phyloP scores from a whole-genome alignment of 1,284 basidiomycete species.

The Tilletia horrida region DNA sequence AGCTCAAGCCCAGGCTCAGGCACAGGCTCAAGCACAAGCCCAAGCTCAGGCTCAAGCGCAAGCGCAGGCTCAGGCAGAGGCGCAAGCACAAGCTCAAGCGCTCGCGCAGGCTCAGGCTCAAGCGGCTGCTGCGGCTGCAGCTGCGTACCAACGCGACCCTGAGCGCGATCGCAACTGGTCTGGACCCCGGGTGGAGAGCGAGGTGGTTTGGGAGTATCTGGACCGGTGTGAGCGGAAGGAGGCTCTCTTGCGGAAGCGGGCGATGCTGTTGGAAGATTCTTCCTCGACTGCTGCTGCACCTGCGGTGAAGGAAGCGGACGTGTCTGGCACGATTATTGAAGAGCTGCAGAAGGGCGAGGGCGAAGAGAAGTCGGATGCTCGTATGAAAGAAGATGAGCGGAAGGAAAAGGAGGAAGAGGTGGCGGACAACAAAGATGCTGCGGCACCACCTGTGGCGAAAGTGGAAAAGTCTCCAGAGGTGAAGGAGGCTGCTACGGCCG shows the following conservation, averaged over 20 bases:
- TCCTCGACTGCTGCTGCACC: too few relatives aligned
- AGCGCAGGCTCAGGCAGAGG: slow-evolving; percentile 28
- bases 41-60: slow-evolving; percentile 30
- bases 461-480: too few relatives aligned
- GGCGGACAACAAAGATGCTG: too few relatives aligned
- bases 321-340: not conserved
- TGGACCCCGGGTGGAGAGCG: slow-evolving; percentile 49
- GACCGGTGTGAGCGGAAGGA: slow-evolving; percentile 47
- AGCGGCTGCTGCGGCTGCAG: slow-evolving; percentile 26
- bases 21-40: slow-evolving; percentile 27
- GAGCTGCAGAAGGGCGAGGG: not conserved
- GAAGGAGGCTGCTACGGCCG: too few relatives aligned
- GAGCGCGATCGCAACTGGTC: slow-evolving; percentile 31
- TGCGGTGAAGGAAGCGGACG: not conserved
- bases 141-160: slow-evolving; percentile 17
- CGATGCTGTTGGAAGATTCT: slow-evolving; percentile 6
- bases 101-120: slow-evolving; percentile 17
- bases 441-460: too few relatives aligned
- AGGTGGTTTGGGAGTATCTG: slow-evolving; percentile 51
- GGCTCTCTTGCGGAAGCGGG: slow-evolving; percentile 19
- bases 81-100: slow-evolving; percentile 10
- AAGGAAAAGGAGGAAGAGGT: not conserved
- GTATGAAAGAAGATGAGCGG: not conserved
- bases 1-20: slow-evolving; percentile 27
- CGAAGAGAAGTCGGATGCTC: not conserved